Percentiles rank a stretch among this genome's conserved stretches.
Conservation (phyloP, 352 stramenopile species). For the Pythium folliculosum region DNA sequence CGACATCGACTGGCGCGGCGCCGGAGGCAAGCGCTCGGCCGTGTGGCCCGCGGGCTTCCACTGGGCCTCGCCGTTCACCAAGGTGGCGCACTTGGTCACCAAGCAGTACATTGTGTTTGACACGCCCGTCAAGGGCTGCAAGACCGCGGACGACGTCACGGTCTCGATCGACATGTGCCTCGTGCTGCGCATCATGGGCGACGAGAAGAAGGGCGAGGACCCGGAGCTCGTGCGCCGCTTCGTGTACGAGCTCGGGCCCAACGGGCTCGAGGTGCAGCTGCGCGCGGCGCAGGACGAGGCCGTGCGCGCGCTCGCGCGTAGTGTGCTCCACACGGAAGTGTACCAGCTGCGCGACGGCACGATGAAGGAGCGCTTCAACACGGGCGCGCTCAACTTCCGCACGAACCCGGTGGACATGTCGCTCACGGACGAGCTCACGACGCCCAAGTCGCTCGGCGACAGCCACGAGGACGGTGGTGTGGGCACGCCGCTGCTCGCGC, state of each 20-base stretch:
- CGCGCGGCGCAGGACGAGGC: slow-evolving; percentile 82
- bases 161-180: slow-evolving; percentile 87
- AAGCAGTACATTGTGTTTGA: slow-evolving; percentile 90
- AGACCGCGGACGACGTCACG: slow-evolving; percentile 88
- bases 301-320: slow-evolving; percentile 77
- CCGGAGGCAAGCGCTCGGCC: slow-evolving; percentile 56
- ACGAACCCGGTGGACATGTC: slow-evolving; percentile 21
- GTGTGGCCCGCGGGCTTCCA: slow-evolving; percentile 86
- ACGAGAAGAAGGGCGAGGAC: slow-evolving; percentile 80
- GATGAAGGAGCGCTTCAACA: slow-evolving; percentile 67
- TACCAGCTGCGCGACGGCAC: slow-evolving; percentile 82
- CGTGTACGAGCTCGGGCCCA: slow-evolving; percentile 85
- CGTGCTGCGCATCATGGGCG: slow-evolving; percentile 90
- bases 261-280: slow-evolving; percentile 85
- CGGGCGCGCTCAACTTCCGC: slow-evolving; percentile 38
- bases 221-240: slow-evolving; percentile 84
- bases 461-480: slow-evolving; percentile 22
- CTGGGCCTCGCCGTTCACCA: slow-evolving; percentile 69
- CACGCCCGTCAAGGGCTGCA: slow-evolving; percentile 88
- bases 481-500: slow-evolving; percentile 9
- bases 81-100: slow-evolving; percentile 86
- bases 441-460: slow-evolving; percentile 26
- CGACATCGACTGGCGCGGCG: slow-evolving; percentile 59
- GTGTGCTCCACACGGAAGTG: slow-evolving; percentile 87
- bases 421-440: slow-evolving; percentile 24